These are phyloP conservation scores for Posidonia australis DNA, from an alignment of 106 monocot species.

Conservation along the genomic window DNA sequence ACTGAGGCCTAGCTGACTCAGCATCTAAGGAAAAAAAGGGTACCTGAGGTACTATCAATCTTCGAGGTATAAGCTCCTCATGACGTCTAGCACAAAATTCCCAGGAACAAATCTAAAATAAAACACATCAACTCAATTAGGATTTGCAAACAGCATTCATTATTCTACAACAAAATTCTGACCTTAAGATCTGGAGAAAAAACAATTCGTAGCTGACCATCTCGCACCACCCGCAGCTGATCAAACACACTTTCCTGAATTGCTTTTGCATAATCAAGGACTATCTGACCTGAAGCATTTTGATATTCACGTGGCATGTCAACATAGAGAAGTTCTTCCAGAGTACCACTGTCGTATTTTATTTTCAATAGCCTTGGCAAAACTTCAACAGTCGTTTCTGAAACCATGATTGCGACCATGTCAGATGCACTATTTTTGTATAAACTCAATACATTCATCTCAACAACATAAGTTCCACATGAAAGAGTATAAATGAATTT, in stretches of 20 bases:
- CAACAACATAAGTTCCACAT: too few relatives aligned
- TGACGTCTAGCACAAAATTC: constrained; percentile 97
- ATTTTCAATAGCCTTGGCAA: constrained; percentile 88
- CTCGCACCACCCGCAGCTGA: constrained; percentile 90
- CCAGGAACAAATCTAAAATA: constrained; percentile 77
- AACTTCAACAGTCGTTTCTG: constrained; percentile 95
- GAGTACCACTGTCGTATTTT: constrained; percentile 96
- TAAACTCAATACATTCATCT: too few relatives aligned
- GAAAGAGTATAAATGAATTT: too few relatives aligned
- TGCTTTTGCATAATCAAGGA: constrained; percentile 95
- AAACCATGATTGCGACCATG: too few relatives aligned
- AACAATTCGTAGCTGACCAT: constrained; percentile 85
- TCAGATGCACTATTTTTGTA: too few relatives aligned
- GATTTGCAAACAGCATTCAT: too few relatives aligned
- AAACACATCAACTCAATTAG: too few relatives aligned
- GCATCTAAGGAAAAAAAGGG: too few relatives aligned
- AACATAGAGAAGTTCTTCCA: constrained; percentile 94
- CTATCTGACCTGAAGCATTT: constrained; percentile 78
- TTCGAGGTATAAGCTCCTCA: constrained; percentile 94
- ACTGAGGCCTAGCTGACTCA: too few relatives aligned
- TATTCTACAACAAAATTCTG: not conserved
- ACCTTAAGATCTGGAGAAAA: constrained; percentile 91
- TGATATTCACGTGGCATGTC: constrained; percentile 95
- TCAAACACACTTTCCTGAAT: constrained; percentile 98
- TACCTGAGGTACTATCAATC: constrained; percentile 81